phyloP scores from a whole-genome alignment of 2,329 filamentous ascomycete species.

The Neurospora crassa region DNA sequence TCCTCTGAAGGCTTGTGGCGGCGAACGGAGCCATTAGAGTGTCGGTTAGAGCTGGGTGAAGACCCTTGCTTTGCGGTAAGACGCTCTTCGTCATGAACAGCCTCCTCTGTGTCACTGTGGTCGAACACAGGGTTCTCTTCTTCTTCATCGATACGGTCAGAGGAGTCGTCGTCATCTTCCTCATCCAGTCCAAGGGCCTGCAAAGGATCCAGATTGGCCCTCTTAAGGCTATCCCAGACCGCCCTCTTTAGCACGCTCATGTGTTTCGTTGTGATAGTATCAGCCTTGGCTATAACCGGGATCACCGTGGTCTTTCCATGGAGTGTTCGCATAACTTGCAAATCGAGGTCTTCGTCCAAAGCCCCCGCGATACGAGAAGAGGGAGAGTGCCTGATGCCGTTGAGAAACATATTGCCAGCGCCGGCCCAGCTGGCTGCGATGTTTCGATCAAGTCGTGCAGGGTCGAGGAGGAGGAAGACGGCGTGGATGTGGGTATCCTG shows the following conservation, averaged over 20 bases:
- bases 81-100: constrained; percentile 28
- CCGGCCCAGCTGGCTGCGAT: constrained; percentile 55
- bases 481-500: constrained; percentile 97
- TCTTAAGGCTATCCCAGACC: constrained; percentile 81
- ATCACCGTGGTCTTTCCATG: constrained; percentile 93
- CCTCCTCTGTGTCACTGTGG: constrained; percentile 15
- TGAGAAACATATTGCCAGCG: constrained; percentile 40
- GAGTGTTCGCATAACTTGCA: constrained; percentile 80
- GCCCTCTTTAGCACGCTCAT: constrained; percentile 87
- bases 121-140: constrained; percentile 32
- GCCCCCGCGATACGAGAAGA: constrained; percentile 47
- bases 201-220: constrained; percentile 76
- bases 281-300: constrained; percentile 91
- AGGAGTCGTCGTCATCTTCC: constrained; percentile 52
- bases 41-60: constrained; percentile 31
- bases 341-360: constrained; percentile 79
- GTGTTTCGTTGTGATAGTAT: constrained; percentile 90
- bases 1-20: constrained; percentile 36
- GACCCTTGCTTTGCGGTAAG: constrained; percentile 20
- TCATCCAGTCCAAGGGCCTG: constrained; percentile 78
- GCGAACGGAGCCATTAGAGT: constrained; percentile 36
- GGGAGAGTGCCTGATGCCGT: constrained; percentile 34
- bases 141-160: constrained; percentile 45
- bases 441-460: constrained; percentile 73
- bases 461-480: constrained; percentile 86